Evolutionary conservation across 306 rosid species (phyloP).

Genomic region (Glycine latifolia): DNA sequence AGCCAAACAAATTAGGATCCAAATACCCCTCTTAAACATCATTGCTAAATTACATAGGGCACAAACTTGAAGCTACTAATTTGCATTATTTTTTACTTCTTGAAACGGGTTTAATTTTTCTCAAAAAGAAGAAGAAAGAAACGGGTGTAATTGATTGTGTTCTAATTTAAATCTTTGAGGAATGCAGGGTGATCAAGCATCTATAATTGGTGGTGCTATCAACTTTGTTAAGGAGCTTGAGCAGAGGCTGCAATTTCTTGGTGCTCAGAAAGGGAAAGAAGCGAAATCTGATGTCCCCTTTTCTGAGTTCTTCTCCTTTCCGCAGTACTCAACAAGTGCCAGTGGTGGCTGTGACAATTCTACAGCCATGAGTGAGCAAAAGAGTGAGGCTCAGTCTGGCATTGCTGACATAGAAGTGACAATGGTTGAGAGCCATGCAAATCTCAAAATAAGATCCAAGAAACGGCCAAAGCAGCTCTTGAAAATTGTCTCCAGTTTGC

Average conservation of each 20-base stretch:
- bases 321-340: constrained; percentile 75
- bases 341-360: constrained; percentile 42
- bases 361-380: constrained; percentile 37
- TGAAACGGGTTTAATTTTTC: neutral
- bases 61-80: neutral
- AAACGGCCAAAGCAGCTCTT: constrained; percentile 75
- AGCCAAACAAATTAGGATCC: neutral
- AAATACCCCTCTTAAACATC: neutral
- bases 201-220: constrained; percentile 92
- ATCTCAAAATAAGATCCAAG: constrained; percentile 76
- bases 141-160: neutral
- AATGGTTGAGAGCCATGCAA: constrained; percentile 96
- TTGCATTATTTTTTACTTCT: neutral
- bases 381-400: constrained; percentile 46
- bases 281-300: constrained; percentile 58
- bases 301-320: constrained; percentile 87
- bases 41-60: neutral
- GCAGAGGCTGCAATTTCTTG: constrained; percentile 74
- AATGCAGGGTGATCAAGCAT: constrained; percentile 92
- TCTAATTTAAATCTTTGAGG: neutral
- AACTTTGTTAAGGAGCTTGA: constrained; percentile 93
- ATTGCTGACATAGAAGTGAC: constrained; percentile 89
- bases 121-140: no score
- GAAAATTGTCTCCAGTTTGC: constrained; percentile 76
- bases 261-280: constrained; percentile 51